These are phyloP conservation scores for Termitomyces sp. DNA, from an alignment of 768 basidiomycete species.

Conservation along the genomic window DNA sequence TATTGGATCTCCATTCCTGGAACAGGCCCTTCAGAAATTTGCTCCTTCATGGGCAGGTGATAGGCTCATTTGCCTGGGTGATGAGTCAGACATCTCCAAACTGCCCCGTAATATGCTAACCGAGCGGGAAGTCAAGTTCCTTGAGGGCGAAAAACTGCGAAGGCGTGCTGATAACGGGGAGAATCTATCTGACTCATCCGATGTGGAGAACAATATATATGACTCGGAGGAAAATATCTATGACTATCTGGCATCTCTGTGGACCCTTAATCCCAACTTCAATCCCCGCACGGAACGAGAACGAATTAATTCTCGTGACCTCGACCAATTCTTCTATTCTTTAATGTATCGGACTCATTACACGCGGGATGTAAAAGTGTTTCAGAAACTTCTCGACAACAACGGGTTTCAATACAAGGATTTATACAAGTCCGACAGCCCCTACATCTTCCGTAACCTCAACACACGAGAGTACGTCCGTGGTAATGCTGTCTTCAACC, in stretches of 20 bases:
- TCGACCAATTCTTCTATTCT: background rate
- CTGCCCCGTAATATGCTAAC: background rate
- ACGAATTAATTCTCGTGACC: too few species aligned
- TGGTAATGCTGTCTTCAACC: background rate
- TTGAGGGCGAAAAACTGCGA: background rate
- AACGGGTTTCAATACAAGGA: background rate
- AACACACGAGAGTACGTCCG: background rate
- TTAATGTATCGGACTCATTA: too few species aligned
- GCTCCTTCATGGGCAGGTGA: background rate
- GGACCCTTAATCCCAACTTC: background rate
- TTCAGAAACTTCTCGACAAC: background rate
- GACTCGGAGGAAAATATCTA: too few species aligned
- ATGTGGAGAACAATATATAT: too few species aligned
- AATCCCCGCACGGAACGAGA: too few species aligned
- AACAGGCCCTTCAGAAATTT: background rate
- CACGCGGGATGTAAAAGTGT: background rate
- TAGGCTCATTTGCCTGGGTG: background rate
- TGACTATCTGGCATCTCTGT: background rate
- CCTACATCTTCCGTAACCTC: background rate
- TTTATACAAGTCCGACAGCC: background rate
- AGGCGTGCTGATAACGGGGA: too few species aligned
- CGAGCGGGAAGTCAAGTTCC: background rate
- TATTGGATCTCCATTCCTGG: background rate
- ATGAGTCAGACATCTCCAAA: background rate
- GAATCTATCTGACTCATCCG: too few species aligned